phyloP scores from a whole-genome alignment of 352 stramenopile genomes.

The Pythium coloratum region DNA sequence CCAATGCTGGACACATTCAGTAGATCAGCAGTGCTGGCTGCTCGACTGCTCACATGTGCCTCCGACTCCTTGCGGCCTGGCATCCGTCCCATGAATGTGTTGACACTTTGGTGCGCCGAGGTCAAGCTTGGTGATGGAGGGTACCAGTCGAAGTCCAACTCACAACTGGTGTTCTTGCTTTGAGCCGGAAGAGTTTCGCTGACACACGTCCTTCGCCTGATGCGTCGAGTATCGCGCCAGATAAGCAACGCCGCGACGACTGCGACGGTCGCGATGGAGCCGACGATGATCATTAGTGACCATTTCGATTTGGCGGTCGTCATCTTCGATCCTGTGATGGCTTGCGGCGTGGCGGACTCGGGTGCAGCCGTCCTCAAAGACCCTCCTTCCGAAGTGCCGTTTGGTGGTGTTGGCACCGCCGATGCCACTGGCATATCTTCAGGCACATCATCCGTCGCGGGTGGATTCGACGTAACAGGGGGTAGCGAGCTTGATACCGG shows the following conservation, averaged over 20 bases:
- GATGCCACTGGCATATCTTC: background rate
- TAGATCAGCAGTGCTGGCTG: slow-evolving; percentile 17
- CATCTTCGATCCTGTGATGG: background rate
- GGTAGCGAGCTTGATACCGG: background rate
- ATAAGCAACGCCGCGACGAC: slow-evolving; percentile 9
- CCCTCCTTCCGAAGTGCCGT: background rate
- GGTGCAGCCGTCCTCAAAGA: background rate
- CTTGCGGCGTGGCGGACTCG: background rate
- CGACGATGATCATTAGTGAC: slow-evolving; percentile 13
- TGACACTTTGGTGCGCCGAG: background rate
- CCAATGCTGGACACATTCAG: slow-evolving; percentile 21
- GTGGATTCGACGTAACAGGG: background rate
- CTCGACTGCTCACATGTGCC: slow-evolving; percentile 21
- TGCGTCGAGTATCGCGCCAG: slow-evolving; percentile 15
- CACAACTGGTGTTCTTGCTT: slow-evolving; percentile 17
- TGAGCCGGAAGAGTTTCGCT: background rate
- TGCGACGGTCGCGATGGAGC: background rate
- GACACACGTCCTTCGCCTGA: background rate
- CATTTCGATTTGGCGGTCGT: slow-evolving; percentile 5
- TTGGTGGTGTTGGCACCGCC: background rate
- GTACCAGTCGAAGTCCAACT: slow-evolving; percentile 25
- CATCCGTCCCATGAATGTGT: slow-evolving; percentile 26
- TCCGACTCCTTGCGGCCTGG: slow-evolving; percentile 13
- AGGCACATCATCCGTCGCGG: background rate
- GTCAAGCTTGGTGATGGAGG: slow-evolving; percentile 15